Evolutionary conservation across 768 basidiomycete genomes (phyloP), one percentile per base, ranked within the genome.

Genomic region (Pleurotus pulmonarius): DNA sequence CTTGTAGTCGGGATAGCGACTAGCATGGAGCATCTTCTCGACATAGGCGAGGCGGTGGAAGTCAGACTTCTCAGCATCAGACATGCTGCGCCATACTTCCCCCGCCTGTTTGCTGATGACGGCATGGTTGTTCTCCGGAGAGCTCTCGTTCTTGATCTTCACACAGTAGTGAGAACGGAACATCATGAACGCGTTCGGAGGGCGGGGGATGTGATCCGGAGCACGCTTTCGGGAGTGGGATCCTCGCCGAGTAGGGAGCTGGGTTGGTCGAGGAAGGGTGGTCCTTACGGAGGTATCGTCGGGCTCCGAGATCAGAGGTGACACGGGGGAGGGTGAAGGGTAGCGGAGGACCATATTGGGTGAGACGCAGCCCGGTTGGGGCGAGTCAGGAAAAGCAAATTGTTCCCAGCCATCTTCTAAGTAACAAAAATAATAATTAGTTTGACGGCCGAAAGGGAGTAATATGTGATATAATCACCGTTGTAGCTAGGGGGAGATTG

Each of bases 141-240:
- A 67, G n/a, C 72, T 69, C 49, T 61, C 66, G 58, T 83, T 74
- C 58, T 78, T 81, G 41, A 79, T 75, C 5, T 75, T 74, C 3
- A 79, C 76, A 40, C 81, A 80, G 49, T 87, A 83, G 55, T 78
- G 81, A 22, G 81, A 85, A 18, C 84, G 78, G 66, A 80, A 86
- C 65, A 86, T 78, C 75, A 86, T 91, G 76, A 93, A 95, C 8
- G 91, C 87, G 64, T 94, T 95, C 55, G 88, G 79, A 1, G 92
- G 92, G 12, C 92, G 85, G 29, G 84, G 85, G 38, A 92, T 81
- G 65, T 85, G 85, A 37, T 75, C 64, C 67, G 70, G 64, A 69
- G 67, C 63, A 18, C 67, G 65, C 11, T 61, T 61, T 39, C 60
- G 64, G 11, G 63, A 56, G 59, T 66, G 66, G 22, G 65, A 63